phyloP scores from a whole-genome alignment of 108 stramenopile genomes.

The Phaeodactylum tricornutum region DNA sequence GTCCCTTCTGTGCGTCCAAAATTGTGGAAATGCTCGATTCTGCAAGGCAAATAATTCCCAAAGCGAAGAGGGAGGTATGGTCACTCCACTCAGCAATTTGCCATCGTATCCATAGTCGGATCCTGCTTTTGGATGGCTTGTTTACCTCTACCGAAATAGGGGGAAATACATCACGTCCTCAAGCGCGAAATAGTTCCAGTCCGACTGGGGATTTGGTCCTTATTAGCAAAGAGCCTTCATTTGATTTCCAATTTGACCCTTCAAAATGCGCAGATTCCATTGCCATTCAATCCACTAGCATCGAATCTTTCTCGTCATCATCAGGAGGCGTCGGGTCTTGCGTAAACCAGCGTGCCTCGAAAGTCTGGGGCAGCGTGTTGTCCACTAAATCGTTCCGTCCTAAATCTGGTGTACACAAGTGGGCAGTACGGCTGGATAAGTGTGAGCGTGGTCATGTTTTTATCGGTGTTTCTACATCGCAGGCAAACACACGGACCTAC shows the following conservation, averaged over 20 bases:
- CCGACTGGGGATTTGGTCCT: constrained; percentile 28
- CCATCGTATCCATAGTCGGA: constrained; percentile 33
- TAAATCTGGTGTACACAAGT: constrained; percentile 70
- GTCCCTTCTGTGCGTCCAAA: too few species aligned
- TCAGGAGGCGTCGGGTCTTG: constrained; percentile 23
- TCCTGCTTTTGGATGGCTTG: constrained; percentile 62
- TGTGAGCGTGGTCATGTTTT: constrained; percentile 92
- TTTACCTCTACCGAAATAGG: constrained; percentile 34
- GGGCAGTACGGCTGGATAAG: constrained; percentile 80
- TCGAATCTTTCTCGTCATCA: background rate
- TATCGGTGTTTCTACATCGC: constrained; percentile 88
- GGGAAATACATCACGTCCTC: constrained; percentile 25
- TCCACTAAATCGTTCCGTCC: constrained; percentile 50
- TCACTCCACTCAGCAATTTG: constrained; percentile 49
- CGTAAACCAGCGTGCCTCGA: constrained; percentile 71
- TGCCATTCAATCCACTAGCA: constrained; percentile 35
- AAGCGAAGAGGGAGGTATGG: constrained; percentile 23
- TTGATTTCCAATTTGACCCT: constrained; percentile 48
- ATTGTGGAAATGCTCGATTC: too few species aligned
- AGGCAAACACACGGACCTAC: constrained; percentile 82
- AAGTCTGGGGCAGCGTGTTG: constrained; percentile 77
- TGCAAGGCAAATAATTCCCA: too few species aligned
- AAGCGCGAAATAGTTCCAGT: constrained; percentile 7
- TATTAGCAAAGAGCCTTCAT: constrained; percentile 27
- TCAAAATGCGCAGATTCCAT: constrained; percentile 85